phyloP scores from a whole-genome alignment of 352 stramenopile genomes.

The Phytophthora melonis region DNA sequence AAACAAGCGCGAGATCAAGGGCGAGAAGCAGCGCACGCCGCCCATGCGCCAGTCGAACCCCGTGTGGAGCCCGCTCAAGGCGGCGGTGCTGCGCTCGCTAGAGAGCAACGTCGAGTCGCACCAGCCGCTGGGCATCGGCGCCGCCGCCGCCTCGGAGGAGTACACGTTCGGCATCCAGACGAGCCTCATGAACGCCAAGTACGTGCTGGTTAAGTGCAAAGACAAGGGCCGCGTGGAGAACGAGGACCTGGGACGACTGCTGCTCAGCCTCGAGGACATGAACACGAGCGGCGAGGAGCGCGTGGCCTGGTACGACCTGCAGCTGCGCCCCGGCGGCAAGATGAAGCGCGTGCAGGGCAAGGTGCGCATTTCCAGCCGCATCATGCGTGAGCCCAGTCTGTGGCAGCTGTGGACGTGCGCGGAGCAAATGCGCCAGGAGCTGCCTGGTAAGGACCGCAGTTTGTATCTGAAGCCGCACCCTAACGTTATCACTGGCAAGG shows the following conservation, averaged over 20 bases:
- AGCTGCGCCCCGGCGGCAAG: slow-evolving; percentile 78
- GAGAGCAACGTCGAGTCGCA: slow-evolving; percentile 83
- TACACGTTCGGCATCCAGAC: slow-evolving; percentile 89
- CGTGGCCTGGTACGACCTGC: slow-evolving; percentile 88
- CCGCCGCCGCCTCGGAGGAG: slow-evolving; percentile 81
- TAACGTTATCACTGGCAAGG: slow-evolving; percentile 83
- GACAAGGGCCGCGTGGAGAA: slow-evolving; percentile 88
- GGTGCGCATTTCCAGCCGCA: slow-evolving; percentile 85
- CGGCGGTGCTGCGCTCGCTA: slow-evolving; percentile 79
- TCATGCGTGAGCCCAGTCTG: slow-evolving; percentile 82
- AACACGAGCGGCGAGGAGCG: slow-evolving; percentile 86
- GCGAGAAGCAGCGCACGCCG: slow-evolving; percentile 88
- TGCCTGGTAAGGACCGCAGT: slow-evolving; percentile 74
- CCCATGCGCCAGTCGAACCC: slow-evolving; percentile 65
- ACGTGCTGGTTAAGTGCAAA: slow-evolving; percentile 89
- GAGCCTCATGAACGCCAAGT: slow-evolving; percentile 81
- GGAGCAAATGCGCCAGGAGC: slow-evolving; percentile 85
- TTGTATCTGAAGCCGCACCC: slow-evolving; percentile 88
- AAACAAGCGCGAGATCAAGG: slow-evolving; percentile 88
- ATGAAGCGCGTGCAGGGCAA: slow-evolving; percentile 90
- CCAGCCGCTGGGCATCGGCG: slow-evolving; percentile 87
- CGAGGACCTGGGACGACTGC: slow-evolving; percentile 79
- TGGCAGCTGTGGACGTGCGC: slow-evolving; percentile 87
- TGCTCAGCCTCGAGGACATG: slow-evolving; percentile 85
- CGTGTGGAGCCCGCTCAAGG: slow-evolving; percentile 88